These are phyloP conservation scores for Diplotaxis tenuifolia DNA, from an alignment of 345 rosid genomes.

Conservation along the genomic window DNA sequence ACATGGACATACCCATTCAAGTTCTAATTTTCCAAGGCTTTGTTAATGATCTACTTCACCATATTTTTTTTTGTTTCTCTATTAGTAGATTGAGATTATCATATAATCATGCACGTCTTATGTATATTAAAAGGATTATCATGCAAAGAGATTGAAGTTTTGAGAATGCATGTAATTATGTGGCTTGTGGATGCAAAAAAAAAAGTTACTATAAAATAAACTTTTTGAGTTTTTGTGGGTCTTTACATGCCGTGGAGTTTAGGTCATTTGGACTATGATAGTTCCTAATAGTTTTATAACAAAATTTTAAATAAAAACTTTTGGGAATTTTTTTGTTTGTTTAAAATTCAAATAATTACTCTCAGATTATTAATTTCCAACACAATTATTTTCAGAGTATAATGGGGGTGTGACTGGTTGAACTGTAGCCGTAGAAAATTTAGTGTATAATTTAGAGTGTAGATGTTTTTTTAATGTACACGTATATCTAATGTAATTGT, in stretches of 20 bases:
- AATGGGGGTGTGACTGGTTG: too few relatives aligned
- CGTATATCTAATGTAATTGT: too few relatives aligned
- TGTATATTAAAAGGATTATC: neutral
- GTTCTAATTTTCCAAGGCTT: slow-evolving; percentile 51
- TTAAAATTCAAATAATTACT: neutral
- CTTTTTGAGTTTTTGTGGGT: neutral
- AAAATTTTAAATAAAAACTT: neutral
- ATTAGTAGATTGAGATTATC: slow-evolving; percentile 2
- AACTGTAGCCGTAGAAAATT: too few relatives aligned
- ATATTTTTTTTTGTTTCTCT: neutral
- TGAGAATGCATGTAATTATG: slow-evolving; percentile 5
- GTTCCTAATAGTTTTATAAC: neutral
- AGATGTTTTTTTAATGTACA: too few relatives aligned
- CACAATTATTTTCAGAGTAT: neutral
- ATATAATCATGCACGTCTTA: neutral
- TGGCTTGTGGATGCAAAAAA: slow-evolving; percentile 8
- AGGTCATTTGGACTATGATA: slow-evolving; percentile 6
- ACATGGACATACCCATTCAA: slow-evolving; percentile 29
- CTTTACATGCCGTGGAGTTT: slow-evolving; percentile 5
- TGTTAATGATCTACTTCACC: slow-evolving; percentile 37
- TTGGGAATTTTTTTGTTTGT: neutral
- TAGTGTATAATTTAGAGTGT: too few relatives aligned
- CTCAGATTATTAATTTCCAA: neutral
- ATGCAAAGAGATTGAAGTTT: slow-evolving; percentile 12
- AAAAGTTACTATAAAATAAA: neutral